These are phyloP conservation scores for Prunella vulgaris DNA, from an alignment of 257 asterid species.

Conservation along the genomic window DNA sequence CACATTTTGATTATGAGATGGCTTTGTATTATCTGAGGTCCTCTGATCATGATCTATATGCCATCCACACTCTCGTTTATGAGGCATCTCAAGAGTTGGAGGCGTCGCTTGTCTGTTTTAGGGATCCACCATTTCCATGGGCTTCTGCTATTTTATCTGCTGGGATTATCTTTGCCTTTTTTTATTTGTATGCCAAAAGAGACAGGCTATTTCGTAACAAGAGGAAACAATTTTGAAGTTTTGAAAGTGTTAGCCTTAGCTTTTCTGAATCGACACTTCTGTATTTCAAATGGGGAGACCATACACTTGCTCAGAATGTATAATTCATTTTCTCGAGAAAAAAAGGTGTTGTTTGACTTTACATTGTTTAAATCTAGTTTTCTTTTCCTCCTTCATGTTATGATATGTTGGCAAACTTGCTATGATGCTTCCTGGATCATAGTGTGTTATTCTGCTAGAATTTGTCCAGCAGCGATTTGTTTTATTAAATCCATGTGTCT, in stretches of 20 bases:
- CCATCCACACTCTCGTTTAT: slow-evolving; percentile 70
- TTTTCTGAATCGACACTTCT: slow-evolving; percentile 29
- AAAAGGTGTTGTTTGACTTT: slow-evolving; percentile 24
- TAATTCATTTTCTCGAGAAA: slow-evolving; percentile 23
- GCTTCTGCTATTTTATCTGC: slow-evolving; percentile 39
- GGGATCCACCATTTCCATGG: slow-evolving; percentile 98
- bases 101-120: slow-evolving; percentile 75
- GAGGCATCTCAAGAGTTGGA: slow-evolving; percentile 80
- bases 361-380: background rate
- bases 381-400: background rate
- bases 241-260: slow-evolving; percentile 22
- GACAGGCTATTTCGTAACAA: slow-evolving; percentile 71
- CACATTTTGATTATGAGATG: slow-evolving; percentile 88
- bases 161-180: slow-evolving; percentile 45
- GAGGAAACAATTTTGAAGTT: slow-evolving; percentile 86
- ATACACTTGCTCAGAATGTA: slow-evolving; percentile 34
- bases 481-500: background rate
- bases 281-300: slow-evolving; percentile 31
- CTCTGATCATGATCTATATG: slow-evolving; percentile 80
- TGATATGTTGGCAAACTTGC: background rate
- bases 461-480: background rate
- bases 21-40: slow-evolving; percentile 70
- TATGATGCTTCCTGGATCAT: background rate
- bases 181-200: slow-evolving; percentile 58
- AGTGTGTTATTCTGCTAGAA: slow-evolving; percentile 2